Evolutionary conservation across 331 rosid species (phyloP), one percentile per base, ranked within the genome.

Genomic region (Arachis monticola): DNA sequence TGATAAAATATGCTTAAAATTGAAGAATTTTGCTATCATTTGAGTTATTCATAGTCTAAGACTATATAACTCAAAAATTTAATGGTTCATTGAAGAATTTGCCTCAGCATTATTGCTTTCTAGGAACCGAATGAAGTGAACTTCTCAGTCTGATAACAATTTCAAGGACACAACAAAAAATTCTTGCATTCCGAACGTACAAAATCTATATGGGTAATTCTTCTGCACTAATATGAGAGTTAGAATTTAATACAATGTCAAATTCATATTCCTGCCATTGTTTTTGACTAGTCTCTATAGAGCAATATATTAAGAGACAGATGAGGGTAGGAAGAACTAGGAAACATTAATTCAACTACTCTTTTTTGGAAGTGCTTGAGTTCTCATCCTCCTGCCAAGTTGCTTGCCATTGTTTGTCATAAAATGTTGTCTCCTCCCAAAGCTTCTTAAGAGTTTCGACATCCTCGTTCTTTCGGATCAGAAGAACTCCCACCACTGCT

Each of bases 341-440:
- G 74, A 32, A 53, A 73, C 70, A 59, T 59, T 66, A 71, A 75
- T 74, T 72, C 79, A 66, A 70, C 72, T 88, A 86, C 66, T 90
- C 86, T 1, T 75, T 79, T 74, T 81, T 87, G 77, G 88, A 73
- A 77, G 74, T 78, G 76, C 75, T 73, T 5, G 87, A 67, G 42
- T 80, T 86, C 71, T 92, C 89, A 51, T 92, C 97, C 85, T 92
- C 97, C 85, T 89, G 83, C 97, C 99, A 95, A 70, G 97, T 92
- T 72, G 99, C 97, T 81, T 90, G 99, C 99, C 99, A 95, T 87
- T 95, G 99, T 80, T 90, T 95, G 86, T 95, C 99, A 64, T 95
- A 92, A 66, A 87, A 92, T 41, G 97, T 95, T 7, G 96, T 88
- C 87, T 92, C 99, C 0, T 95, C 97, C 5, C 90, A 17, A 53